A percentile compares a stretch with the other conserved stretches of the same genome.
phyloP scores from a whole-genome alignment of 768 basidiomycete species.

The Mycena olivaceomarginata region DNA sequence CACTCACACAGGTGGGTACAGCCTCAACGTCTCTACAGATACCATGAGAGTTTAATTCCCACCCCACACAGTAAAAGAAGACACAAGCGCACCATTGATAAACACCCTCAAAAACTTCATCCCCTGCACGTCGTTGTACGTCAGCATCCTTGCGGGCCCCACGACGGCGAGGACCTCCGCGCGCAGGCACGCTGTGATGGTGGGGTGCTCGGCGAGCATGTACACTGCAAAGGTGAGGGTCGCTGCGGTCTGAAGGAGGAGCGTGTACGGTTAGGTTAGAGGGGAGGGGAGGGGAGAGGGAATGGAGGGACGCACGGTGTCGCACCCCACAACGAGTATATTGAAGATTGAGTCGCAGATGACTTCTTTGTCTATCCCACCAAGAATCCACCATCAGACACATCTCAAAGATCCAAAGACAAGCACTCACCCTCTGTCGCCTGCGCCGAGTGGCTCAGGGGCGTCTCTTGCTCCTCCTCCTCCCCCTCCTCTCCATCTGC shows the following conservation, averaged over 20 bases:
- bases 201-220: constrained; percentile 60
- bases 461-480: constrained; percentile 58
- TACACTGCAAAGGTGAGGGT: constrained; percentile 60
- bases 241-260: constrained; percentile 50
- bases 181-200: constrained; percentile 54
- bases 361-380: constrained; percentile 40
- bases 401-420: background rate
- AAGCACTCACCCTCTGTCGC: constrained; percentile 61
- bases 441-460: constrained; percentile 66
- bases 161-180: constrained; percentile 58
- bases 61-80: too few relatives aligned
- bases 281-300: too few relatives aligned
- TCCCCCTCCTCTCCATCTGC: constrained; percentile 41
- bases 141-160: constrained; percentile 53
- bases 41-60: too few relatives aligned
- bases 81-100: constrained; percentile 47
- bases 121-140: constrained; percentile 57
- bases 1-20: constrained; percentile 44
- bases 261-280: background rate
- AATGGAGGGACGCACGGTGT: constrained; percentile 56
- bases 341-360: constrained; percentile 48
- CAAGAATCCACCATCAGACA: background rate
- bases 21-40: constrained; percentile 37
- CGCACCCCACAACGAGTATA: constrained; percentile 50
- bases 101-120: constrained; percentile 66